Evolutionary conservation across 257 asterid genomes (phyloP).

Genomic region (Echites panduratus): DNA sequence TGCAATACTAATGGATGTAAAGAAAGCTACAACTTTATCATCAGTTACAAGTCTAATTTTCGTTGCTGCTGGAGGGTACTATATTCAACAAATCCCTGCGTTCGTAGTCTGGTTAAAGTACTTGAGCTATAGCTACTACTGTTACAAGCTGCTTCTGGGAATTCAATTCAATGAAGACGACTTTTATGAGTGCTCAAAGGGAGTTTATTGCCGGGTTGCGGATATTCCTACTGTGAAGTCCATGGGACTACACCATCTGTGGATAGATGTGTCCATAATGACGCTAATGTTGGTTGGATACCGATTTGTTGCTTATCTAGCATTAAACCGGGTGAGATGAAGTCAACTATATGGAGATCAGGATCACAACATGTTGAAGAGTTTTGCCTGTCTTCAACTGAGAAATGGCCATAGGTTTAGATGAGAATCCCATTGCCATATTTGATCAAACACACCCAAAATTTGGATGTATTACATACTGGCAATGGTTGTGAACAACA

Average conservation of each 20-base stretch:
- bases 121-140: conserved; percentile 84
- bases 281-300: conserved; percentile 73
- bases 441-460: conserved; percentile 18
- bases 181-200: conserved; percentile 65
- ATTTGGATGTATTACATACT: too few relatives aligned
- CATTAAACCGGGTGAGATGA: conserved; percentile 65
- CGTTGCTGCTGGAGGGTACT: conserved; percentile 96
- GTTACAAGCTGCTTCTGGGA: conserved; percentile 81
- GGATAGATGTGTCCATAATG: conserved; percentile 67
- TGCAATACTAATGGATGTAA: conserved; percentile 93
- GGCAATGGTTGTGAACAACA: conserved; percentile 13
- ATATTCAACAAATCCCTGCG: conserved; percentile 78
- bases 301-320: conserved; percentile 73
- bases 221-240: conserved; percentile 75
- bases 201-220: conserved; percentile 59
- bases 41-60: conserved; percentile 87
- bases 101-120: conserved; percentile 83
- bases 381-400: conserved; percentile 30
- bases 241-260: conserved; percentile 59
- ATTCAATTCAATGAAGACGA: conserved; percentile 66
- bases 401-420: conserved; percentile 43
- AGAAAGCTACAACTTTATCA: conserved; percentile 90
- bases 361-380: conserved; percentile 21
- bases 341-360: not conserved
- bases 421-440: conserved; percentile 27